Conservation (phyloP, 2,329 filamentous ascomycete species). For the Nemania sp. region DNA sequence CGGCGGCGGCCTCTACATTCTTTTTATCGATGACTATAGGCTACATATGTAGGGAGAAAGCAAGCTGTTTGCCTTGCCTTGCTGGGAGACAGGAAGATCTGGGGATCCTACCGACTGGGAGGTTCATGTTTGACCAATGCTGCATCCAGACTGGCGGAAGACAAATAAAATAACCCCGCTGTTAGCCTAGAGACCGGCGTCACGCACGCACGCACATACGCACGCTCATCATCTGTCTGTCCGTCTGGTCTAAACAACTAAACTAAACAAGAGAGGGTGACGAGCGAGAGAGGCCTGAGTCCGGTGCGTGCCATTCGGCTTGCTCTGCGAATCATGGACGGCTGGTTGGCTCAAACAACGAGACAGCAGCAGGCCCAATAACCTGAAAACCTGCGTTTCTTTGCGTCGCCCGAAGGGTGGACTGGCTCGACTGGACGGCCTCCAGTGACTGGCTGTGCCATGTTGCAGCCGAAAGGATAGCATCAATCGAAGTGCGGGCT, state of each 20-base stretch:
- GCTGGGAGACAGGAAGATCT: slow-evolving; percentile 21
- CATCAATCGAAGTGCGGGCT: slow-evolving; percentile 40
- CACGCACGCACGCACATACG: not conserved
- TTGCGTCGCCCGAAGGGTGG: slow-evolving; percentile 44
- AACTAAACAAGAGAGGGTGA: slow-evolving; percentile 16
- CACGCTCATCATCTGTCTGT: no score
- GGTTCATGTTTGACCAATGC: slow-evolving; percentile 31
- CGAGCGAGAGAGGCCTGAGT: slow-evolving; percentile 25
- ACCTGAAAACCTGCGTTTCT: slow-evolving; percentile 28
- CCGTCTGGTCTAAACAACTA: no score
- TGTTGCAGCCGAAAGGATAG: slow-evolving; percentile 49
- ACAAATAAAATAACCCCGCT: slow-evolving; percentile 24
- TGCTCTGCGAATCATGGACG: slow-evolving; percentile 29
- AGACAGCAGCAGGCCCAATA: slow-evolving; percentile 41
- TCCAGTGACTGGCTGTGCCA: slow-evolving; percentile 50
- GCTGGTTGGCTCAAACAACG: slow-evolving; percentile 42
- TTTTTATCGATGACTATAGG: slow-evolving; percentile 18
- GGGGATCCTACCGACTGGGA: slow-evolving; percentile 34
- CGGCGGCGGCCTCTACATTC: slow-evolving; percentile 24
- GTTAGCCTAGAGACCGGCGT: slow-evolving; percentile 21
- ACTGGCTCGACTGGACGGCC: no score
- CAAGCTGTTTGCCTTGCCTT: slow-evolving; percentile 18
- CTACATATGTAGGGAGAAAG: not conserved
- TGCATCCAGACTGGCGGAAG: slow-evolving; percentile 19
- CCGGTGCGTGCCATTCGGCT: slow-evolving; percentile 43